phyloP scores from a whole-genome alignment of 2,329 filamentous ascomycete genomes.

The Cephalotrichum gorgonifer region DNA sequence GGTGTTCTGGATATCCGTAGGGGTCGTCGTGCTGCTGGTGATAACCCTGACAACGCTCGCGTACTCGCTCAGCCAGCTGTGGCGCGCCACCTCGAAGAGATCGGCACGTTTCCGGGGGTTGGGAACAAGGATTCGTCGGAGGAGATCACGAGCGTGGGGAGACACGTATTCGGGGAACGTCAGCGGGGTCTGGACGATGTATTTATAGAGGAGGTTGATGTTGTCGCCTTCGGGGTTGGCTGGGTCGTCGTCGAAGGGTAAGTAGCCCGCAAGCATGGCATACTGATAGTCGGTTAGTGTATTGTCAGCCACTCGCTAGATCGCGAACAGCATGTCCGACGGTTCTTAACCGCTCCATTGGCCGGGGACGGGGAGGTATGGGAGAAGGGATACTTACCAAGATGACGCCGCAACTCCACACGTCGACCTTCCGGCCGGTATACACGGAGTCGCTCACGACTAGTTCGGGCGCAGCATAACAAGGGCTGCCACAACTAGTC shows the following conservation, averaged over 20 bases:
- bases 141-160: conserved; percentile 83
- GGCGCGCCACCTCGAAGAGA: conserved; percentile 90
- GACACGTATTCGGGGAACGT: conserved; percentile 99
- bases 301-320: neutral
- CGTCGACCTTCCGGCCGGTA: conserved; percentile 94
- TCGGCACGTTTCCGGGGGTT: conserved; percentile 92
- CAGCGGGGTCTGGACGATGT: conserved; percentile 92
- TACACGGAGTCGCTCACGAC: conserved; percentile 97
- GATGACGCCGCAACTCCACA: conserved; percentile 99
- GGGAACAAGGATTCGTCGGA: conserved; percentile 87
- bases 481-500: conserved; percentile 95
- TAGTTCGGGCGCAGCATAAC: conserved; percentile 92
- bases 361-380: neutral
- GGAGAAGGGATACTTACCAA: no score
- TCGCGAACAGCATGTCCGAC: neutral
- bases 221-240: conserved; percentile 98
- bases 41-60: conserved; percentile 96
- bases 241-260: conserved; percentile 96
- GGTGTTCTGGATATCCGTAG: conserved; percentile 73
- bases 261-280: conserved; percentile 94
- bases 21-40: conserved; percentile 85
- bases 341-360: neutral
- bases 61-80: conserved; percentile 97
- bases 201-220: conserved; percentile 98
- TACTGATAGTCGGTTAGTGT: conserved; percentile 47